Evolutionary conservation across 208 protist species (phyloP), one percentile per base, ranked within the genome.

Genomic region (Leishmania gerbilli): DNA sequence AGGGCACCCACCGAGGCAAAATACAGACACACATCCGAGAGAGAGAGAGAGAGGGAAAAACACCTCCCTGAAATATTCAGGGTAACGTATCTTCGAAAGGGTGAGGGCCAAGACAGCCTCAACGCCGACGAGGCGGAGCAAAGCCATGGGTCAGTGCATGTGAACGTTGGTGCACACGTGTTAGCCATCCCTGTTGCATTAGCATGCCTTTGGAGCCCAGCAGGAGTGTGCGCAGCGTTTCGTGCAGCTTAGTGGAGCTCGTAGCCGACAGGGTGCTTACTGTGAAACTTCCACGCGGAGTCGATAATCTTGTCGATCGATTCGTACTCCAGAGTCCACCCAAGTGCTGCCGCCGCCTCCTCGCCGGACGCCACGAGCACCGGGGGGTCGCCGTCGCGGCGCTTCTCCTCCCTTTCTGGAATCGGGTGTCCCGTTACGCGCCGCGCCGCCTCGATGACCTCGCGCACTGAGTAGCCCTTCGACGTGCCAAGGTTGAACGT

Each of bases 401-500:
- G 91, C 42, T 86, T 75, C 68, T 87, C 87, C 84, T 94, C 92
- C 79, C 92, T 89, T 67, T 90, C 95, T 0, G 95, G 89, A 79
- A 99, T 97, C 3, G 93, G 82, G 60, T 96, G 95, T 0, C 98
- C 97, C 21, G 91, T 96, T 2, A 98, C 98, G 47, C 92, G 91
- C 31, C 97, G 89, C 34, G 98, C 93, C 55, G 98, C 96, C 69
- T 92, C 82, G 55, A 99, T 91, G 82, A 99, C 98, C 80, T 99
- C 97, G 21, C 98, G 87, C 24, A 99, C 99, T 17, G 96, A 99
- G 82, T 95, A 96, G 49, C 98, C 98, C 42, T 86, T 88, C 64
- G 98, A 98, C 13, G 98, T 99, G 60, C 99, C 99, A 34, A 99
- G 93, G 89, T 99, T 99, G 90, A 98, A 99, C 51, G 95, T 89